Percentiles rank a stretch among this genome's conserved stretches.
Conservation (phyloP, 495 filamentous ascomycete genomes). For the Neurospora sp. region DNA sequence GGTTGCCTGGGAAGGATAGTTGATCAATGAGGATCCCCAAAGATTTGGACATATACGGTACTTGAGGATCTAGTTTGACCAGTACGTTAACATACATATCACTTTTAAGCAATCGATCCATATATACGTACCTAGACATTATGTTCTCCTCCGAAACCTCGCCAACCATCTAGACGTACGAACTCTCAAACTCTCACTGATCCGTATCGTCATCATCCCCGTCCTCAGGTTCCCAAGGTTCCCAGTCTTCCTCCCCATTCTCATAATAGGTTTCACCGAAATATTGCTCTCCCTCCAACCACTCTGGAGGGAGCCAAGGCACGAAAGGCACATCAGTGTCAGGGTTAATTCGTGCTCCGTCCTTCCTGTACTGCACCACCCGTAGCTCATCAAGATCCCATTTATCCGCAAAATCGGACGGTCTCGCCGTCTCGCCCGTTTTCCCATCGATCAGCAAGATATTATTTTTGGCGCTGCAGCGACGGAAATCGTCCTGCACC, state of each 20-base stretch:
- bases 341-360: background rate
- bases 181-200: too few relatives aligned
- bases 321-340: background rate
- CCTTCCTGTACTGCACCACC: background rate
- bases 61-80: too few relatives aligned
- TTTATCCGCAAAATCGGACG: background rate
- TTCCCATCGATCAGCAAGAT: background rate
- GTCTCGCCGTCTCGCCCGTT: background rate
- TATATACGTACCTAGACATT: too few relatives aligned
- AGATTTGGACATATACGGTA: too few relatives aligned
- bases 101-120: too few relatives aligned
- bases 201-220: too few relatives aligned
- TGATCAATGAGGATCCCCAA: too few relatives aligned
- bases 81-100: too few relatives aligned
- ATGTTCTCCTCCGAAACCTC: too few relatives aligned
- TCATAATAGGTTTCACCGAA: background rate
- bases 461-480: background rate
- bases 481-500: background rate
- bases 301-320: background rate
- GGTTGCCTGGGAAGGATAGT: too few relatives aligned
- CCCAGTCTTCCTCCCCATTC: background rate
- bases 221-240: too few relatives aligned
- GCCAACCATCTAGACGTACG: too few relatives aligned
- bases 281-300: background rate
- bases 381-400: background rate